Evolutionary conservation across 495 filamentous ascomycete genomes (phyloP), one percentile per base, ranked within the genome.

Genomic region (Penicillium macrosclerotiorum): DNA sequence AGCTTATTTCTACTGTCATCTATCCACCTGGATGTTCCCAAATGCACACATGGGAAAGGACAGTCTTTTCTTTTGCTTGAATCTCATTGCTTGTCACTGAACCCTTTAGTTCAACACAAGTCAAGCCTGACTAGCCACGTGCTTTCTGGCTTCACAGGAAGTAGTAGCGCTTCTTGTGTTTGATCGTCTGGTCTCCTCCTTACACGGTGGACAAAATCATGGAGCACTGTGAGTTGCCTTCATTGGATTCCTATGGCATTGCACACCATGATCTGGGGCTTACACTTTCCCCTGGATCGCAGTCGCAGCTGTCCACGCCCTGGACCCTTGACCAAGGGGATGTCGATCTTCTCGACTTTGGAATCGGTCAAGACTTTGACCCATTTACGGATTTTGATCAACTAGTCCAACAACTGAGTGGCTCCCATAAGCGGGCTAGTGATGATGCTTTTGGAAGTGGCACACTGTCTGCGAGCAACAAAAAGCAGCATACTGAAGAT

Each of bases 271-370:
- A 51, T 51, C 48, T 45, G 35, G 48, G 48, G 41, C 41, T 51
- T 40, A 51, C 48, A 50, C 47, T 50, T 17, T 45, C 41, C 40
- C 48, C 48, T 33, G 48, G 48, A 29, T 51, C 41, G 2, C 48
- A 51, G 48, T 37, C 35, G 2, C 48, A 45, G 34, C 19, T 40
- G 38, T 20, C 37, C 16, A 20, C 16, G 12, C 14, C 22, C 20
- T 34, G 27, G 19, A 12, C 23, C 18, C 5, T 17, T 22, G 1
- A 24, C 33, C 24, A 2, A 20, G 27, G 40, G 35, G 36, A 51
- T 20, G 12, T 9, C 5, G 33, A 37, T 31, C 17, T 26, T 12
- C 24, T 46, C n/a, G 34, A 35, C 18, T 40, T 38, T 12, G 39
- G 41, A 12, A 37, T 37, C 22, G 43, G 24, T 12, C 22, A 39